Percentiles rank a stretch among this genome's conserved stretches.
Evolutionary conservation across 345 rosid species (phyloP).

Genomic region (Camelina laxa): DNA sequence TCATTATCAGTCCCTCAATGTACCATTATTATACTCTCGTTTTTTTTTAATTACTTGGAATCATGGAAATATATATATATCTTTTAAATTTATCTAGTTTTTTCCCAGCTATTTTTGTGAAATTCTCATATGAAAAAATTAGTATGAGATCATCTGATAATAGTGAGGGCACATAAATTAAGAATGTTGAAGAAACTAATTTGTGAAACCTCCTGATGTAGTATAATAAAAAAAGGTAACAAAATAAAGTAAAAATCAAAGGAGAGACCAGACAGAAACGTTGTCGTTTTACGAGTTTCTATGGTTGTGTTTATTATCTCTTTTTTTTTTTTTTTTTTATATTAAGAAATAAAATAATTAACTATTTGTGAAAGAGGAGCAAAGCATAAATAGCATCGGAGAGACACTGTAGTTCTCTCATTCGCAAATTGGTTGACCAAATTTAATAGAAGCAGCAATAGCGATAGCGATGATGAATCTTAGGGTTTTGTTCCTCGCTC

Average conservation of each 20-base stretch:
- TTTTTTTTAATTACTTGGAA: background rate
- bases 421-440: conserved; percentile 39
- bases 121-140: background rate
- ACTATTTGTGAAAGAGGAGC: background rate
- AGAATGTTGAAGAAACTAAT: conserved; percentile 3
- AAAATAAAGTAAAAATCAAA: background rate
- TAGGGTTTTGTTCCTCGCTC: conserved; percentile 78
- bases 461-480: conserved; percentile 45
- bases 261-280: background rate
- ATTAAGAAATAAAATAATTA: background rate
- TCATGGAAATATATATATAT: background rate
- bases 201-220: background rate
- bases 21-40: background rate
- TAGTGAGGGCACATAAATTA: background rate
- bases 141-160: background rate
- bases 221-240: background rate
- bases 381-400: conserved; percentile 39
- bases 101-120: background rate
- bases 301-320: conserved; percentile 13
- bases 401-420: background rate
- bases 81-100: background rate
- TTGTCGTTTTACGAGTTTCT: conserved; percentile 11
- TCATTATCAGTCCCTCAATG: background rate
- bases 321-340: too few relatives aligned
- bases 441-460: background rate